Evolutionary conservation across 2,329 filamentous ascomycete genomes (phyloP).

Genomic region (Atkinsonella hypoxylon): DNA sequence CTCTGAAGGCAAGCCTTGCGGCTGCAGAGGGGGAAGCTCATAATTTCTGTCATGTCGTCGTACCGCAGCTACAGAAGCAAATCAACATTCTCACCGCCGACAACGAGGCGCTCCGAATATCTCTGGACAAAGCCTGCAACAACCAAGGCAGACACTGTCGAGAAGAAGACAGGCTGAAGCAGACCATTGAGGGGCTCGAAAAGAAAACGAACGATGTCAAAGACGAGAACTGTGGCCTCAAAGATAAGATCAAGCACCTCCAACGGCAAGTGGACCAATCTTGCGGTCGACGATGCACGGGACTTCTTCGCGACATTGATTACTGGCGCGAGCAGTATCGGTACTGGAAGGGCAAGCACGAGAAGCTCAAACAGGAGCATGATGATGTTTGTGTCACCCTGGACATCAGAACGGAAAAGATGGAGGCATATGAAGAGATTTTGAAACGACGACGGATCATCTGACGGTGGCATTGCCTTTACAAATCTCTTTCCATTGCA

Average conservation of each 20-base stretch:
- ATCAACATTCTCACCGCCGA: conserved; percentile 24
- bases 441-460: conserved; percentile 19
- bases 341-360: conserved; percentile 20
- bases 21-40: conserved; percentile 23
- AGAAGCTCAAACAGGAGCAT: conserved; percentile 15
- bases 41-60: conserved; percentile 19
- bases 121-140: conserved; percentile 21
- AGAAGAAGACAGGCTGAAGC: conserved; percentile 20
- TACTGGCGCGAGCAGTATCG: conserved; percentile 23
- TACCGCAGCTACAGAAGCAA: conserved; percentile 26
- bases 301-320: conserved; percentile 21
- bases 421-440: conserved; percentile 23
- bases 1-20: conserved; percentile 24
- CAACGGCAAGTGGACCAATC: conserved; percentile 20
- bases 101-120: conserved; percentile 27
- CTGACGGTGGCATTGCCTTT: conserved; percentile 5
- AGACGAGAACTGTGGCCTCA: conserved; percentile 24
- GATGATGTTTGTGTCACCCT: conserved; percentile 18
- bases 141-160: conserved; percentile 17
- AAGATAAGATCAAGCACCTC: conserved; percentile 21
- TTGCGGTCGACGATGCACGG: conserved; percentile 20
- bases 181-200: conserved; percentile 21
- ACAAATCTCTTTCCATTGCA: not conserved
- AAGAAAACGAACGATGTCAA: conserved; percentile 25
- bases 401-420: conserved; percentile 20